phyloP scores from a whole-genome alignment of 352 stramenopile genomes.

The Blastocystis sp. region DNA sequence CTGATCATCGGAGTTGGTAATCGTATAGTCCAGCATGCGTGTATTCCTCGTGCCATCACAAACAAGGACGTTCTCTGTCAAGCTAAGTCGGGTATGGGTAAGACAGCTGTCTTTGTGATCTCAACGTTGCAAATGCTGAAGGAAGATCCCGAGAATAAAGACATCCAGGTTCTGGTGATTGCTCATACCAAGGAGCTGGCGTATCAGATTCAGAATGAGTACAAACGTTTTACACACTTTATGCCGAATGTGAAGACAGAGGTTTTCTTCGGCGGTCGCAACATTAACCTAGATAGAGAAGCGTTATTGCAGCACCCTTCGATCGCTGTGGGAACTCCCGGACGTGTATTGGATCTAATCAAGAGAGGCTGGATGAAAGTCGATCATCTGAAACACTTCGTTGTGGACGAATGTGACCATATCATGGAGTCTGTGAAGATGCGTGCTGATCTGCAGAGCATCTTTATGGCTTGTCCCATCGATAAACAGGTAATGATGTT shows the following conservation, averaged over 20 bases:
- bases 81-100: slow-evolving; percentile 99
- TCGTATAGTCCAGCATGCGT: slow-evolving; percentile 91
- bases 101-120: slow-evolving; percentile 99
- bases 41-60: slow-evolving; percentile 97
- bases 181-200: slow-evolving; percentile 98
- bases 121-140: slow-evolving; percentile 96
- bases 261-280: slow-evolving; percentile 72
- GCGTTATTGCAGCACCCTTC: slow-evolving; percentile 75
- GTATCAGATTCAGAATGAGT: slow-evolving; percentile 99
- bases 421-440: slow-evolving; percentile 98
- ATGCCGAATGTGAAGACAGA: slow-evolving; percentile 88
- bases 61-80: slow-evolving; percentile 99
- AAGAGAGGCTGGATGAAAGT: slow-evolving; percentile 84
- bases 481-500: slow-evolving; percentile 99
- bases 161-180: slow-evolving; percentile 94
- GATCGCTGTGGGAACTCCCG: slow-evolving; percentile 96
- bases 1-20: slow-evolving; percentile 60
- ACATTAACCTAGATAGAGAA: slow-evolving; percentile 23
- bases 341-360: slow-evolving; percentile 84
- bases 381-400: slow-evolving; percentile 98
- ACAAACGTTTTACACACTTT: slow-evolving; percentile 99
- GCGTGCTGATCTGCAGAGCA: slow-evolving; percentile 96
- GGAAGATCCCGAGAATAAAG: slow-evolving; percentile 77
- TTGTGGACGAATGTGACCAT: slow-evolving; percentile 99
- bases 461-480: slow-evolving; percentile 96